phyloP scores from a whole-genome alignment of 106 monocot species.

The Dendrobium officinale region DNA sequence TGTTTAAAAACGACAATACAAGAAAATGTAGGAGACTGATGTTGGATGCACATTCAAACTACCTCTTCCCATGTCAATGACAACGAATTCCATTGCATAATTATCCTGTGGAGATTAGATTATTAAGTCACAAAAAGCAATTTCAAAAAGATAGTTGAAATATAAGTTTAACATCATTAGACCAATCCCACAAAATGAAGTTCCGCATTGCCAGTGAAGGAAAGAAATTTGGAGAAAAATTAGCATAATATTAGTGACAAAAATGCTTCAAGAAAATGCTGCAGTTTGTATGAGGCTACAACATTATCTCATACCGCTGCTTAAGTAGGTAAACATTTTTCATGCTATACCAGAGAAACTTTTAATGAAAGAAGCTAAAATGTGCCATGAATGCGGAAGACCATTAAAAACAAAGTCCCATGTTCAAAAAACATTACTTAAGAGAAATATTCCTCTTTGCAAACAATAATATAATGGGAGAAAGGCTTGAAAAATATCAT shows the following conservation, averaged over 20 bases:
- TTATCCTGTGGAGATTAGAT: slow-evolving; percentile 48
- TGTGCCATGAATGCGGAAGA: no score
- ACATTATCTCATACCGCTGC: neutral
- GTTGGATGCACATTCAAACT: slow-evolving; percentile 7
- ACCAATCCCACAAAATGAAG: neutral
- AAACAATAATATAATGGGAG: no score
- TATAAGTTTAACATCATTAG: neutral
- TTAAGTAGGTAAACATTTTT: neutral
- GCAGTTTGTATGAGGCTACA: neutral
- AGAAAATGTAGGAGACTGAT: neutral
- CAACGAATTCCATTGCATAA: slow-evolving; percentile 65
- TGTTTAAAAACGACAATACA: slow-evolving; percentile 1
- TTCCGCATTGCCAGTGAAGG: neutral
- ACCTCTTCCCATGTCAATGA: slow-evolving; percentile 86
- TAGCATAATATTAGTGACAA: neutral
- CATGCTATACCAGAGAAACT: neutral
- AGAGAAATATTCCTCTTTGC: neutral
- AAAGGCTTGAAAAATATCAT: no score
- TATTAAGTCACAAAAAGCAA: neutral
- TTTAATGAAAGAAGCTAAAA: neutral
- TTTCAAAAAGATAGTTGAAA: neutral
- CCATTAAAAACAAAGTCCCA: neutral
- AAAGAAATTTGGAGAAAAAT: neutral
- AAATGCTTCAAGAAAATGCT: neutral
- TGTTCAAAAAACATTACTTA: neutral